phyloP scores from a whole-genome alignment of 495 filamentous ascomycete species.

The Penicillium flavigenum region DNA sequence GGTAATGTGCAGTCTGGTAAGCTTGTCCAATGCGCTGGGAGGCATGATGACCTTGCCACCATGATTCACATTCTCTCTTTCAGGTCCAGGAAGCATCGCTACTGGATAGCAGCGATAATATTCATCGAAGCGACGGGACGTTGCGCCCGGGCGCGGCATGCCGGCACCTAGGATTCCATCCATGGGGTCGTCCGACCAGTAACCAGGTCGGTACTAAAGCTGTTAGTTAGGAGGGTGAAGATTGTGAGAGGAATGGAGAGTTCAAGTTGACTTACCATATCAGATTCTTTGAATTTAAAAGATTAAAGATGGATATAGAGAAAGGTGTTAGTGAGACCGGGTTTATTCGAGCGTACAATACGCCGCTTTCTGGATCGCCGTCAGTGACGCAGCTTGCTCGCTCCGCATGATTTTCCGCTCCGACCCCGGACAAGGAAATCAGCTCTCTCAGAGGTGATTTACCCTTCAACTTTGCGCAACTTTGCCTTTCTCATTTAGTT shows the following conservation, averaged over 20 bases:
- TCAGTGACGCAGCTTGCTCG: constrained; percentile 44
- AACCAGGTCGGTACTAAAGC: constrained; percentile 51
- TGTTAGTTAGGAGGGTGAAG: constrained; percentile 20
- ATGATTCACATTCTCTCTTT: constrained; percentile 87
- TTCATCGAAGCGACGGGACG: constrained; percentile 82
- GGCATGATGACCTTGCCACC: constrained; percentile 97
- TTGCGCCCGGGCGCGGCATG: constrained; percentile 41
- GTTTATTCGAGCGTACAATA: constrained; percentile 4
- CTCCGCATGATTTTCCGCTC: constrained; percentile 49
- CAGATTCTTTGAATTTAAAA: neutral
- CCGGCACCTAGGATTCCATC: constrained; percentile 45
- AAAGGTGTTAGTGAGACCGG: constrained; percentile 7
- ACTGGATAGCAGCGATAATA: constrained; percentile 96
- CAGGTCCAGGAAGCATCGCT: constrained; percentile 89
- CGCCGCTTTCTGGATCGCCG: constrained; percentile 10
- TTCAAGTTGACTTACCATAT: constrained; percentile 30
- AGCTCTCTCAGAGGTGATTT: constrained; percentile 9
- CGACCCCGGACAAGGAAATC: constrained; percentile 39
- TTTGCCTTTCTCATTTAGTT: constrained; percentile 8
- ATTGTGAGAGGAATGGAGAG: neutral
- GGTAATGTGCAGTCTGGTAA: constrained; percentile 92
- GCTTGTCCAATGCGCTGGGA: constrained; percentile 90
- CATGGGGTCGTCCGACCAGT: constrained; percentile 59
- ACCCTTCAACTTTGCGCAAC: constrained; percentile 14
- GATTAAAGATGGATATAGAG: constrained; percentile 7